Evolutionary conservation across 805 yeast genomes (phyloP), one percentile per base, ranked within the genome.

Genomic region (Yarrowia sp.): DNA sequence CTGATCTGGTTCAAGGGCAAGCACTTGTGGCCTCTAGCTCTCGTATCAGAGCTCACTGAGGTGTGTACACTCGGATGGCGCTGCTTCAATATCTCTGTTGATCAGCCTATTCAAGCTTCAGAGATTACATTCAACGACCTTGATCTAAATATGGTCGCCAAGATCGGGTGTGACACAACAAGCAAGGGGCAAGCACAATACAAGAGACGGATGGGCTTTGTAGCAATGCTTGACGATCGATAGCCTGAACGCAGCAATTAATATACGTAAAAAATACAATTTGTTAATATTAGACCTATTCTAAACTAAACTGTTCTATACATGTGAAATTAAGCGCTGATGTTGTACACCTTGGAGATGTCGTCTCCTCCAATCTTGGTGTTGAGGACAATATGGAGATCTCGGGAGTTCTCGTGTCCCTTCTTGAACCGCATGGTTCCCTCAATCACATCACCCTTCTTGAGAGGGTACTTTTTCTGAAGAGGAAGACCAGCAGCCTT

Each of bases 401-500:
- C 97, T 77, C 99, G 84, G 67, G 95, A 96, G 76, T 95, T 93
- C 62, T 68, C 74, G 48, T 75, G 76, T 75, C 89, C 92, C 66
- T 98, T 98, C 72, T 86, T 81, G 68, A 90, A 86, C 7, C 88
- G 83, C 67, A 95, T 78, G 33, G 79, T 79, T 54, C 98, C 95
- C 66, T 82, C 81, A 69, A 96, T 80, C 40, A 75, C 72, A 71
- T 95, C 99, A 65, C 93, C 97, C 70, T 81, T 80, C 73, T 87
- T 86, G 68, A 93, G 77, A 28, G 90, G 96, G 35, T 36, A 26
- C 61, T 54, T 54, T 71, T 90, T 89, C 70, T 83, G 85, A 72
- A 93, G 82, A 77, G 95, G 95, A 78, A 96, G 92, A 1, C 95
- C 96, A 21, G 97, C 89, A 79, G 95, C 98, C 77, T 95, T 96